Evolutionary conservation across 345 rosid species (phyloP), one percentile per base, ranked within the genome.

Genomic region (Ricinus communis): DNA sequence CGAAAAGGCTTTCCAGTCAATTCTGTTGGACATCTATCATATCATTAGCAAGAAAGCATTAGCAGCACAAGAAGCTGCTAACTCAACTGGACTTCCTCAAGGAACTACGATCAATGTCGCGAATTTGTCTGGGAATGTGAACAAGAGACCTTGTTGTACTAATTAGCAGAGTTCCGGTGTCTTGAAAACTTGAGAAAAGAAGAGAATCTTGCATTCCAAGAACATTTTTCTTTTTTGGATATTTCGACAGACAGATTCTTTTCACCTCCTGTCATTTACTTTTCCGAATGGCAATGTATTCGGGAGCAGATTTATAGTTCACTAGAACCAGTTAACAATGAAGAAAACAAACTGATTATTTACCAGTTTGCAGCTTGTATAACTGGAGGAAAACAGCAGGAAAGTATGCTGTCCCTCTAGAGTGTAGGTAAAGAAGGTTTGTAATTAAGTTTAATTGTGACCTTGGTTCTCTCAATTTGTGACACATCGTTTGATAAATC

Each of bases 41-140:
- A 82, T 83, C 22, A 85, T 84, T 2, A 86, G 93, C 79, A 85
- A 82, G 69, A 88, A 88, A 77, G 93, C 90, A 12, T 63, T 88
- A 60, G 87, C 93, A 0, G 86, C 90, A 0, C 88, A 79, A 51
- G 87, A 86, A 70, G 90, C 86, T 9, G 82, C 85, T 6, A 66
- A 9, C 47, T 58, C 77, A 14, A 58, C 83, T 2, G 87, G 87
- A 14, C 71, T 79, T 25, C 89, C 82, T n/a, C 91, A 85, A 21
- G 91, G 97, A 38, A 89, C 89, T 5, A 66, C 88, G 0, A 91
- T 91, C 57, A 83, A 91, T 58, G 89, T 90, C 45, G 77, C 81
- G 21, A 87, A 83, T 54, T 60, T 77, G 22, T 81, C 93, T 1
- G 85, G 84, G 40, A 84, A 75, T 9, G 19, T 45, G 15, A 75